These are phyloP conservation scores for Mycena galopus DNA, from an alignment of 768 basidiomycete genomes.

Conservation along the genomic window DNA sequence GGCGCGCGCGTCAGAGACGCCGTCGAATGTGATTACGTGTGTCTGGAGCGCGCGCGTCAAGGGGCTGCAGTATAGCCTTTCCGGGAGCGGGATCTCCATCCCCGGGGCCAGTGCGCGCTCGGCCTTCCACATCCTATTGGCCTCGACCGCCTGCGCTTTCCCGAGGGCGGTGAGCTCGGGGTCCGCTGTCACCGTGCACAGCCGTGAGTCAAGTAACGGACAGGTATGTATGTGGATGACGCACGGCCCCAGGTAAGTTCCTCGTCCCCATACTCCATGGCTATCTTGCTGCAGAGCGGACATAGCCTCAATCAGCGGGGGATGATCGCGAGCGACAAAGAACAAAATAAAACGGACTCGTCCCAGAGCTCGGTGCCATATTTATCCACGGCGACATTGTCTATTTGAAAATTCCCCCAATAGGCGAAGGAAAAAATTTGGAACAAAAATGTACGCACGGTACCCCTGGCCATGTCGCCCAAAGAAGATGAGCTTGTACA, in stretches of 20 bases:
- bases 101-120: conserved; percentile 52
- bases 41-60: conserved; percentile 74
- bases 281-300: conserved; percentile 64
- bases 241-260: conserved; percentile 81
- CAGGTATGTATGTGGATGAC: conserved; percentile 41
- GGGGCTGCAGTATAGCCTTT: conserved; percentile 72
- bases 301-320: background rate
- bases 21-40: conserved; percentile 64
- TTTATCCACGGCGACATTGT: background rate
- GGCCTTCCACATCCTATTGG: conserved; percentile 59
- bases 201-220: background rate
- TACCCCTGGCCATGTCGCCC: conserved; percentile 81
- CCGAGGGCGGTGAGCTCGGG: conserved; percentile 73
- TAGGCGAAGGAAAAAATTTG: background rate
- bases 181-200: conserved; percentile 60
- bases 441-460: conserved; percentile 58
- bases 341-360: conserved; percentile 34
- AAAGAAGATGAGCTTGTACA: conserved; percentile 75
- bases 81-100: conserved; percentile 70
- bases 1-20: conserved; percentile 47
- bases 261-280: conserved; percentile 72
- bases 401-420: background rate
- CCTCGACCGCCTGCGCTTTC: conserved; percentile 64
- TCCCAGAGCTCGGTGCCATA: conserved; percentile 8
- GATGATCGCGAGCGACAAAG: background rate